Evolutionary conservation across 768 basidiomycete species (phyloP).

Genomic region (Boletus speciosus): DNA sequence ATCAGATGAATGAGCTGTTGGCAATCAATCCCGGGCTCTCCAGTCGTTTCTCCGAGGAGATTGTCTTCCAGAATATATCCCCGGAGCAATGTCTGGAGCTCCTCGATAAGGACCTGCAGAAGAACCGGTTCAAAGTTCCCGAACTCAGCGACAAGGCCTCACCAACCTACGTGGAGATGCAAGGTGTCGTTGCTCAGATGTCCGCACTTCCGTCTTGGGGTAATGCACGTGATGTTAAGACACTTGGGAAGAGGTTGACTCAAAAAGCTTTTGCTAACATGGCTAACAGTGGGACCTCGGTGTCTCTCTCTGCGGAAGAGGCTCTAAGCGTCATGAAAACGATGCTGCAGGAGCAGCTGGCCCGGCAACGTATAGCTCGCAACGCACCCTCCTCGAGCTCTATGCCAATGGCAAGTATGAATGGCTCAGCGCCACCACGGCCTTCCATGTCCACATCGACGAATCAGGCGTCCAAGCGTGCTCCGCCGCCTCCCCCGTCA

Average conservation of each 20-base stretch:
- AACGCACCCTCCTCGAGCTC: background rate
- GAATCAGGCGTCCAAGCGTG: slow-evolving; percentile 16
- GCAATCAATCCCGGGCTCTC: slow-evolving; percentile 60
- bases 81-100: slow-evolving; percentile 52
- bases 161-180: slow-evolving; percentile 28
- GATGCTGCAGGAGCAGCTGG: slow-evolving; percentile 24
- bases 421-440: slow-evolving; percentile 15
- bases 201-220: slow-evolving; percentile 57
- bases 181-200: slow-evolving; percentile 39
- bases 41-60: slow-evolving; percentile 66
- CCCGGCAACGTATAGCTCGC: slow-evolving; percentile 14
- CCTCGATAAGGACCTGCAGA: slow-evolving; percentile 45
- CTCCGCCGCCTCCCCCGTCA: slow-evolving; percentile 22
- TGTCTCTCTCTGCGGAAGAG: slow-evolving; percentile 27
- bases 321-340: slow-evolving; percentile 26
- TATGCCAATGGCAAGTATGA: slow-evolving; percentile 22
- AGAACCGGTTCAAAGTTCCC: slow-evolving; percentile 37
- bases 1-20: slow-evolving; percentile 62
- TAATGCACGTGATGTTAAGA: slow-evolving; percentile 63
- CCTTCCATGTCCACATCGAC: slow-evolving; percentile 21
- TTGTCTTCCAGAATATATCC: slow-evolving; percentile 53
- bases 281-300: slow-evolving; percentile 12
- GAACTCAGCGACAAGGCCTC: slow-evolving; percentile 28
- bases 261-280: slow-evolving; percentile 35
- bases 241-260: slow-evolving; percentile 48